phyloP scores from a whole-genome alignment of 1,284 basidiomycete species.

The Cutaneotrichosporon sp. region DNA sequence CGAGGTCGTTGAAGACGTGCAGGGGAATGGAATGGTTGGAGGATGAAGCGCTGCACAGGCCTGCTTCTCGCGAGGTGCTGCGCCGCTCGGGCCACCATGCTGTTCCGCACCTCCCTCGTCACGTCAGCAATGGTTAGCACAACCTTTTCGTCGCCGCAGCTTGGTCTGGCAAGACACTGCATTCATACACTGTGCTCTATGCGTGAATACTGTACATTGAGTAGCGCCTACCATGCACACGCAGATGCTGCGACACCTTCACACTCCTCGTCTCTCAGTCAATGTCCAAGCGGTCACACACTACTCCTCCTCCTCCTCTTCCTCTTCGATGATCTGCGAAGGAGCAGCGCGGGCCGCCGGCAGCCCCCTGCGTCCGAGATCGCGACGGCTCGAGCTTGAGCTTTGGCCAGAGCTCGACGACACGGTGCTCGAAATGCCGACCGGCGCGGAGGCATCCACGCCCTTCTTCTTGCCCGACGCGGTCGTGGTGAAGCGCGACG shows the following conservation, averaged over 20 bases:
- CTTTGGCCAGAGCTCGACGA: background rate
- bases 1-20: too few species aligned
- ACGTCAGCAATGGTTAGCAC: too few species aligned
- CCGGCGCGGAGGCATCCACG: background rate
- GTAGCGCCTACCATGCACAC: background rate
- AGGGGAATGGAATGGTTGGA: too few species aligned
- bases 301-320: constrained; percentile 7
- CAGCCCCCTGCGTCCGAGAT: background rate
- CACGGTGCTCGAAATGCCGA: too few species aligned
- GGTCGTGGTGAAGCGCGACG: background rate
- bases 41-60: too few species aligned
- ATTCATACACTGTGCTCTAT: constrained; percentile 1
- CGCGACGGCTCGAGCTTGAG: background rate
- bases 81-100: too few species aligned
- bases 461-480: constrained; percentile 1
- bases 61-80: too few species aligned
- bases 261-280: too few species aligned
- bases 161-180: background rate
- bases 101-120: too few species aligned
- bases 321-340: constrained; percentile 9
- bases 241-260: background rate
- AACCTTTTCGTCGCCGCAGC: too few species aligned
- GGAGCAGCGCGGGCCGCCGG: background rate
- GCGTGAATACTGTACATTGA: background rate
- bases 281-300: too few species aligned